Conservation (phyloP, 805 yeast species). For the Cyberlindnera euphorbiiphila region DNA sequence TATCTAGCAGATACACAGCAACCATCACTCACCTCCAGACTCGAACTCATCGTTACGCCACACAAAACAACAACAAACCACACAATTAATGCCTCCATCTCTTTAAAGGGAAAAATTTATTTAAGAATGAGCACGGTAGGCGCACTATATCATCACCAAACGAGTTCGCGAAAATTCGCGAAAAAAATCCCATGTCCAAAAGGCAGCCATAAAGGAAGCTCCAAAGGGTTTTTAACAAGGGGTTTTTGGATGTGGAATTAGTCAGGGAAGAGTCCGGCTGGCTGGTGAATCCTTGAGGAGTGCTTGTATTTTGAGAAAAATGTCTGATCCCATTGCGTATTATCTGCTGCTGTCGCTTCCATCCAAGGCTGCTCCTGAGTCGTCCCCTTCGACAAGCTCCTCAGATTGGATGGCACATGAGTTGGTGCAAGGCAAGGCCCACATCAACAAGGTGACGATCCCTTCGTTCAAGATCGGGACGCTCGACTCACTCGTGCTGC, state of each 20-base stretch:
- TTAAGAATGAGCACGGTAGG: not conserved
- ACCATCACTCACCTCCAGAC: constrained; percentile 51
- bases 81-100: no score
- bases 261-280: constrained; percentile 1
- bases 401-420: constrained; percentile 51
- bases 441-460: constrained; percentile 52
- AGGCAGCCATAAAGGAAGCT: constrained; percentile 2
- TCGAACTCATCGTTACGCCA: constrained; percentile 44
- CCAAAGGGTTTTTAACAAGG: not conserved
- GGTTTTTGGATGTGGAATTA: no score
- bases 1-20: not conserved
- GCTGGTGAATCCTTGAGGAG: not conserved
- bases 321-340: constrained; percentile 35
- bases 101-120: not conserved
- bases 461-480: constrained; percentile 95
- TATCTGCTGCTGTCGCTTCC: constrained; percentile 58
- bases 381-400: constrained; percentile 39
- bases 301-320: no score
- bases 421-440: constrained; percentile 55
- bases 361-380: constrained; percentile 49
- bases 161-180: constrained; percentile 7
- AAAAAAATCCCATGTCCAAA: constrained; percentile 1
- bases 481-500: constrained; percentile 83
- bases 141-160: not conserved
- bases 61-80: no score